Evolutionary conservation across 1,284 basidiomycete genomes (phyloP).

Genomic region (Vanrija pseudolonga): DNA sequence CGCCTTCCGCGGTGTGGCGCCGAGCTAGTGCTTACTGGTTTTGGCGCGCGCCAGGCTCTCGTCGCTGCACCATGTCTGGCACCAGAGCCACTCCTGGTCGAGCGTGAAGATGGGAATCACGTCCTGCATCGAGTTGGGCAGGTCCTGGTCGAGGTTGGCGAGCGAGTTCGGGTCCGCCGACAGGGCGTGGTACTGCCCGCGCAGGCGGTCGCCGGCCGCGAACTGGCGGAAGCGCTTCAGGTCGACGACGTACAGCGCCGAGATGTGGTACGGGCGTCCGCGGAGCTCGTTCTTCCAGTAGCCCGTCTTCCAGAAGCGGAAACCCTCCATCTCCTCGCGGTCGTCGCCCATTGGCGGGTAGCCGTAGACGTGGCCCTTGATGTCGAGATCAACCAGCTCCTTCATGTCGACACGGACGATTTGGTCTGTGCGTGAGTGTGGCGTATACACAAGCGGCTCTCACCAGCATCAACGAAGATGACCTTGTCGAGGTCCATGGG

Average conservation of each 20-base stretch:
- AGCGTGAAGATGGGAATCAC: conserved; percentile 85
- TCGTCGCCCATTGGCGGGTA: conserved; percentile 98
- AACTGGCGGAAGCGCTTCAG: conserved; percentile 89
- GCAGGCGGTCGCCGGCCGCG: conserved; percentile 64
- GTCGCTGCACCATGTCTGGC: conserved; percentile 55
- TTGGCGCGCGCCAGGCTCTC: conserved; percentile 52
- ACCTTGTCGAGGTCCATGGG: conserved; percentile 97
- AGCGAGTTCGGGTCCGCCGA: conserved; percentile 91
- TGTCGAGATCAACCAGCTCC: conserved; percentile 84
- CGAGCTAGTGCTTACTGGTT: conserved; percentile 44
- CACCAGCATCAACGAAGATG: conserved; percentile 87
- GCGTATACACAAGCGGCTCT: background rate
- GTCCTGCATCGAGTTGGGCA: conserved; percentile 86
- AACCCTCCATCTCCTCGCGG: conserved; percentile 91
- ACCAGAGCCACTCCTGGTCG: conserved; percentile 88
- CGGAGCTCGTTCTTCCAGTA: conserved; percentile 85
- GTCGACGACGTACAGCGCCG: conserved; percentile 89
- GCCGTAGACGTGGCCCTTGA: conserved; percentile 86
- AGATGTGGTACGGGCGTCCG: conserved; percentile 82
- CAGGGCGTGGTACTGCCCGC: conserved; percentile 85
- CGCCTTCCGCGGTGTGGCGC: background rate
- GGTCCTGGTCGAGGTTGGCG: conserved; percentile 93
- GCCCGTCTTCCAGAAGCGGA: conserved; percentile 93
- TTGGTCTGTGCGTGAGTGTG: conserved; percentile 57
- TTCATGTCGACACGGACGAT: conserved; percentile 94